Base-by-base conservation (phyloP, 768 basidiomycete genomes). In the Boletus pseudopeckii region DNA sequence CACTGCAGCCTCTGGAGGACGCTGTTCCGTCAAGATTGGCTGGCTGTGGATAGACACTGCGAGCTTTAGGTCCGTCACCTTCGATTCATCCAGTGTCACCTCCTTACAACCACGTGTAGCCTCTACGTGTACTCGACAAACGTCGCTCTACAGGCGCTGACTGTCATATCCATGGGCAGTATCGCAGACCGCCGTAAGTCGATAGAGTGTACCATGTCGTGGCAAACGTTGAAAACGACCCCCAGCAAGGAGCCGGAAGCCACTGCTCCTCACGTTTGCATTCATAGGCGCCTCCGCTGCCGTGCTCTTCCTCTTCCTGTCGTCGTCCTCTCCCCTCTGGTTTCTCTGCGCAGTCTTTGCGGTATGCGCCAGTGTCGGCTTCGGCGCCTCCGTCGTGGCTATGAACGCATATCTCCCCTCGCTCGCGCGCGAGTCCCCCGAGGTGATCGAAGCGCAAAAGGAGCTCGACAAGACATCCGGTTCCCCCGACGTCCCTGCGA, bases 131-230 rank as follows among this genome's bases (percentile, higher is more conserved):
- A 92, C 69, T 97, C 95, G 1, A 75, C 85, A 14, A 92, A 90
- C 1, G 95, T 98, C 1, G 87, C 88, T 0, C 70, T 96, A 0
- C 95, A 98, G 67, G 95, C 94, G 0, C 63, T 98, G n/a, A 91
- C 88, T 0, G 93, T 99, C 37, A 93, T 99, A 51, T 94, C 95
- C 6, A 90, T 97, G 79, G 92, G 92, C 7, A 84, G 84, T 15
- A 85, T 96, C 51, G 96, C 95, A 1, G 92, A 98, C 71, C 83
- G 90, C 57, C 85, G 93, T 95, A 61, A 54, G 89, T 77, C 18
- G 0, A n/a, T 28, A 5, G 8, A 22, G 18, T 18, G 7, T 22
- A 30, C 20, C 7, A 7, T 33, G 5, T 9, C 24, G 6, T 22
- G 9, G 9, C 24, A 10, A 10, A 11, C 22, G 40, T 39, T 54